A percentile compares a stretch with the other conserved stretches of the same genome.
These are phyloP conservation scores for Dictyophora rubrovolvata DNA, from an alignment of 768 basidiomycete genomes.

Conservation along the genomic window DNA sequence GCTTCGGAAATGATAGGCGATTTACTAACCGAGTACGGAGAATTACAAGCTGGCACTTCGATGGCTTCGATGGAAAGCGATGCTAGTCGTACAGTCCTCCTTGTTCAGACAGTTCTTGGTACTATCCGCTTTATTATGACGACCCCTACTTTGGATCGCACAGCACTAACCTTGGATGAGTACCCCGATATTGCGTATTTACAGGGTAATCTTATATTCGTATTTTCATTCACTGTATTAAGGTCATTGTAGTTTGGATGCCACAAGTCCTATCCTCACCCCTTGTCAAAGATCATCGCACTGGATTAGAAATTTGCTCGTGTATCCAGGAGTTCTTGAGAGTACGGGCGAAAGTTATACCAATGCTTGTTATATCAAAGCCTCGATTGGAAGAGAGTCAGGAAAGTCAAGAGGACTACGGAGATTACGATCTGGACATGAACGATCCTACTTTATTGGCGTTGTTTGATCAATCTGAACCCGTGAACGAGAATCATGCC, in stretches of 20 bases:
- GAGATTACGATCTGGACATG: conserved; percentile 45
- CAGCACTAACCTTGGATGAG: conserved; percentile 21
- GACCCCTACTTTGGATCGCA: conserved; percentile 27
- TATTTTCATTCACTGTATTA: neutral
- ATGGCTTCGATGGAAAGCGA: conserved; percentile 10
- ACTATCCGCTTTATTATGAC: conserved; percentile 44
- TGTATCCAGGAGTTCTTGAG: conserved; percentile 55
- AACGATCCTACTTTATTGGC: conserved; percentile 51
- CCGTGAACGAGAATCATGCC: conserved; percentile 21
- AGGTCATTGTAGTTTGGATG: conserved; percentile 43
- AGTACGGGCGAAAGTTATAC: conserved; percentile 39
- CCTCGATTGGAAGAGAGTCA: conserved; percentile 23
- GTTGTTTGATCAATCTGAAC: conserved; percentile 34
- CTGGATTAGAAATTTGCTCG: conserved; percentile 44
- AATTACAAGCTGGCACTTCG: conserved; percentile 10
- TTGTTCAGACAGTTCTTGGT: conserved; percentile 46
- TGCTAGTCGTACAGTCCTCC: conserved; percentile 21
- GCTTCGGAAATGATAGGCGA: conserved; percentile 45
- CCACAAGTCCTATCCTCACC: conserved; percentile 36
- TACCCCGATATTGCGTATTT: conserved; percentile 61
- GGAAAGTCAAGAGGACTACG: conserved; percentile 76
- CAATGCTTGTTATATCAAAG: conserved; percentile 13
- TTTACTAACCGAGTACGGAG: conserved; percentile 41
- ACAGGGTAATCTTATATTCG: conserved; percentile 30
- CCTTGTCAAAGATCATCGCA: conserved; percentile 34